phyloP scores from a whole-genome alignment of 306 rosid genomes.

The Fagus crenata region DNA sequence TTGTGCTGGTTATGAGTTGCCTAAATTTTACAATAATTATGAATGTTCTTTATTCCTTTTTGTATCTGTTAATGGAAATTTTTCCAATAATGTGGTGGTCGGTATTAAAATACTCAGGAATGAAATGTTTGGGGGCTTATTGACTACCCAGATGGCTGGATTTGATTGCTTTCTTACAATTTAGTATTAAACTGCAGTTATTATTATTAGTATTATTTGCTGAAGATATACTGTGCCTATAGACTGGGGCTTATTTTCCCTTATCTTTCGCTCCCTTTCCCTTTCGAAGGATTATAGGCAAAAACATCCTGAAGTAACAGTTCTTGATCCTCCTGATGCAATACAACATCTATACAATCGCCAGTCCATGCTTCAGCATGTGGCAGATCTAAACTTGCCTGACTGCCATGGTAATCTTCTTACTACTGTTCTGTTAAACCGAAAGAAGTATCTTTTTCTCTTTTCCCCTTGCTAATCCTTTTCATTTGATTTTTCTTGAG shows the following conservation, averaged over 20 bases:
- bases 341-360: constrained; percentile 54
- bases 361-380: constrained; percentile 58
- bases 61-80: neutral
- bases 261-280: neutral
- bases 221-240: constrained; percentile 21
- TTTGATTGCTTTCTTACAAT: neutral
- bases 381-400: constrained; percentile 49
- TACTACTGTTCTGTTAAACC: constrained; percentile 5
- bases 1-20: too few species aligned
- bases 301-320: constrained; percentile 45
- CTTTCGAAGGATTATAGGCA: constrained; percentile 48
- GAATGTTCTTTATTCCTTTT: neutral
- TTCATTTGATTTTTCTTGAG: neutral
- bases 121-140: too few species aligned
- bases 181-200: neutral
- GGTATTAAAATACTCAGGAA: neutral
- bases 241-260: constrained; percentile 21
- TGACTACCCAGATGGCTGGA: neutral
- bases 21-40: too few species aligned
- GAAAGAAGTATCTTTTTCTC: constrained; percentile 8
- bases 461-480: neutral
- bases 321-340: constrained; percentile 52
- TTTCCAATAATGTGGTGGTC: neutral
- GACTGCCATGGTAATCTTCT: constrained; percentile 49
- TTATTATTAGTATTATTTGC: neutral